Base-by-base conservation (phyloP, 495 filamentous ascomycete genomes). In the Penicillium alfredii region DNA sequence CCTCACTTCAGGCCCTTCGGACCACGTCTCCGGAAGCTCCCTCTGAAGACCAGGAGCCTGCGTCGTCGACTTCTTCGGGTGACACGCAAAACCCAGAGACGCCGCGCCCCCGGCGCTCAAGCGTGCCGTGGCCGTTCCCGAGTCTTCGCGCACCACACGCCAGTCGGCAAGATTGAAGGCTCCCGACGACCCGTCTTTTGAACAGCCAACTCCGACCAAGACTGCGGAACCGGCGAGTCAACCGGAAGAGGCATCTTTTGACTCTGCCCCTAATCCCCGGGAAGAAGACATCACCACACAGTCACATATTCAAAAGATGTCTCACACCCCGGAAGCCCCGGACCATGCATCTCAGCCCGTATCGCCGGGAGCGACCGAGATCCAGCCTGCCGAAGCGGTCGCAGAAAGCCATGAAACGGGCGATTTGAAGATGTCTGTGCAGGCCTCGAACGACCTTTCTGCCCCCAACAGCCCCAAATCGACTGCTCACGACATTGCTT, bases 131-230 rank as follows among this genome's bases (percentile, higher is more conserved):
- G 42, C 41, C 27, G 55, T 58, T 5, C 61, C 61, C 12, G 63
- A 65, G 40, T 64, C 63, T 7, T 64, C 64, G 6, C 53, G 61
- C 13, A 59, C 57, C 14, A 65, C 62, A 6, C 56, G 65, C 15
- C 56, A 61, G 33, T 66, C 66, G 2, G 50, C 60, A 12, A 51
- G 63, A 35, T 42, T 63, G 12, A 63, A 49, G 38, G 38, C 53
- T 2, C 44, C 53, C 24, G 47, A 19, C 13, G 38, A 53, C 6
- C 15, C 32, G 7, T 37, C 38, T 2, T 35, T 43, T 16, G 56
- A 66, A 22, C 37, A 56, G 11, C 18, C 22, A 8, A 48, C 40
- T 14, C 44, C 44, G 4, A 39, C 41, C 10, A 61, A 64, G 13
- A 15, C 27, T n/a, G 32, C 23, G 1, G 38, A 33, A 3, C 14